A percentile compares a stretch with the other conserved stretches of the same genome.
phyloP scores from a whole-genome alignment of 345 rosid species.

The Raphanus sativus region DNA sequence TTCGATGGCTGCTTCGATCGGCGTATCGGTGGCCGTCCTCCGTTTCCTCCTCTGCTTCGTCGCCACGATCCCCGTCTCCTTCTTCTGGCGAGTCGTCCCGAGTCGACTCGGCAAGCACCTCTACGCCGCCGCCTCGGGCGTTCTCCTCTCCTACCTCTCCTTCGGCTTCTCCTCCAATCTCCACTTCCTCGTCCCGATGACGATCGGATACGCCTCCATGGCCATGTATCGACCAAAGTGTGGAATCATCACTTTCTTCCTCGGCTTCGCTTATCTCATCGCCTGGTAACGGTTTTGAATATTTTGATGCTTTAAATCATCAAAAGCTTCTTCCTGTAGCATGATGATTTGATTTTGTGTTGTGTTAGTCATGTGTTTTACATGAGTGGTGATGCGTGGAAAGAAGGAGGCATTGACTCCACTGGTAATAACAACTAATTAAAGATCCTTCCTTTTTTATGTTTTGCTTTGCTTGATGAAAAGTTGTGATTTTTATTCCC shows the following conservation, averaged over 20 bases:
- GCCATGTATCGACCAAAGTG: constrained; percentile 60
- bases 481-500: constrained; percentile 4
- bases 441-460: constrained; percentile 4
- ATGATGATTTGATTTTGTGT: constrained; percentile 1
- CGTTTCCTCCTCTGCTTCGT: constrained; percentile 86
- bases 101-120: constrained; percentile 60
- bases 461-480: neutral
- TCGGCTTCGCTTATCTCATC: constrained; percentile 85
- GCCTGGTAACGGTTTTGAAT: constrained; percentile 55
- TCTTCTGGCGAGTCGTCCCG: constrained; percentile 69
- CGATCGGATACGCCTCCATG: constrained; percentile 78
- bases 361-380: constrained; percentile 85
- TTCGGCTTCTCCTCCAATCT: constrained; percentile 96
- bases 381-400: constrained; percentile 99
- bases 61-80: constrained; percentile 79
- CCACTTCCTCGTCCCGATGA: constrained; percentile 86
- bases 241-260: constrained; percentile 69
- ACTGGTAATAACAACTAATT: constrained; percentile 54
- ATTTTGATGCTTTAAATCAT: neutral
- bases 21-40: constrained; percentile 81
- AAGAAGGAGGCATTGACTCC: constrained; percentile 97
- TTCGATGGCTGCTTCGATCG: constrained; percentile 77
- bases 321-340: constrained; percentile 5
- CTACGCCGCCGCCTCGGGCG: constrained; percentile 67
- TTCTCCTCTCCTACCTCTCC: constrained; percentile 67